Percentiles rank a stretch among this genome's conserved stretches.
phyloP scores from a whole-genome alignment of 1,284 basidiomycete species.

The Hymenochaete sp. region DNA sequence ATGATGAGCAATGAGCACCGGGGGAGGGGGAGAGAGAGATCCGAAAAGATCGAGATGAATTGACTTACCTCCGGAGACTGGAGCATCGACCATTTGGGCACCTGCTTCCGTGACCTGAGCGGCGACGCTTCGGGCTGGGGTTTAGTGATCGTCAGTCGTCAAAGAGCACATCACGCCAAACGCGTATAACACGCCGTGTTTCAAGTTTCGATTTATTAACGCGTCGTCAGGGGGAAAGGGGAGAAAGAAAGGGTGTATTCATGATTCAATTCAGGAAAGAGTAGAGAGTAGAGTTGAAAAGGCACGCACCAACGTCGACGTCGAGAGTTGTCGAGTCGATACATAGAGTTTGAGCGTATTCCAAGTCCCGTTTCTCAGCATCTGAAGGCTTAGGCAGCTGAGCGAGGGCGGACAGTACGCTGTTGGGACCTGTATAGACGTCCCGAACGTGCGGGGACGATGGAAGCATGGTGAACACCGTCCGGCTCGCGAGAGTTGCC shows the following conservation, averaged over 20 bases:
- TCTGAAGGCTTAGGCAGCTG: slow-evolving; percentile 33
- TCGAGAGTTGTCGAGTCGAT: slow-evolving; percentile 89
- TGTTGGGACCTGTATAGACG: slow-evolving; percentile 54
- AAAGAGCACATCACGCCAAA: too few relatives aligned
- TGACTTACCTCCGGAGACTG: slow-evolving; percentile 75
- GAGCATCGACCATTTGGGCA: slow-evolving; percentile 82
- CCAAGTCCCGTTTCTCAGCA: slow-evolving; percentile 14
- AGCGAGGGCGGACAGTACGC: slow-evolving; percentile 52
- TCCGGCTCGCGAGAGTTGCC: slow-evolving; percentile 39
- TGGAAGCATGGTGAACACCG: slow-evolving; percentile 80
- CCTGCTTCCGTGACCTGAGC: slow-evolving; percentile 44
- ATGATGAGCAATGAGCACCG: background rate
- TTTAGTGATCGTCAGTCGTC: too few relatives aligned
- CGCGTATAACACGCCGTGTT: too few relatives aligned
- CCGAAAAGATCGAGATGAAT: too few relatives aligned
- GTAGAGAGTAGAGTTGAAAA: background rate
- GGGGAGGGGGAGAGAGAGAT: background rate
- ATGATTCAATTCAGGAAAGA: background rate
- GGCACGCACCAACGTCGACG: slow-evolving; percentile 40
- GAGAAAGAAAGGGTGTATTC: background rate
- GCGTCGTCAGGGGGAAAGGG: background rate
- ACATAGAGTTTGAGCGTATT: slow-evolving; percentile 47
- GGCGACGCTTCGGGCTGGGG: slow-evolving; percentile 51
- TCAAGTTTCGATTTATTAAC: too few relatives aligned
- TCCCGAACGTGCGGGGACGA: slow-evolving; percentile 73